These are phyloP conservation scores for Theileria annulata DNA, from an alignment of 169 alveolate species.

Conservation along the genomic window DNA sequence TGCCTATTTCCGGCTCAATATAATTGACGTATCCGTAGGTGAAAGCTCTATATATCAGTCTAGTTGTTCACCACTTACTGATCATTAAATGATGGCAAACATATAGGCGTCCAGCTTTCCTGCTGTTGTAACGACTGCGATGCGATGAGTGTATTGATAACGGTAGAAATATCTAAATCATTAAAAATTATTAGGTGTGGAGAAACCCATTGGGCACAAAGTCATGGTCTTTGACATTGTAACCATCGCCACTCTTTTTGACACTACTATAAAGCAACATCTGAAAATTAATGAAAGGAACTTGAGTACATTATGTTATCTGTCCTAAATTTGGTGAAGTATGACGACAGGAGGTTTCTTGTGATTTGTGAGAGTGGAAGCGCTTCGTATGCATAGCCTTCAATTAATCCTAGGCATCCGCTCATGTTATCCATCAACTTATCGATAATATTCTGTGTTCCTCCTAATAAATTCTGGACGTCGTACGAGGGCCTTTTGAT, in stretches of 20 bases:
- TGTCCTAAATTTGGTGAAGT: conserved; percentile 38
- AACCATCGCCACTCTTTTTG: conserved; percentile 54
- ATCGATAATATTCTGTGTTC: conserved; percentile 53
- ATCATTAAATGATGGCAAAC: conserved; percentile 80
- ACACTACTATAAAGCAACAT: conserved; percentile 57
- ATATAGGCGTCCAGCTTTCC: conserved; percentile 89
- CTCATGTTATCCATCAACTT: conserved; percentile 51
- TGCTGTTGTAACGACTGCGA: conserved; percentile 82
- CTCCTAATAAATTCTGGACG: conserved; percentile 64
- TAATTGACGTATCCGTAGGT: conserved; percentile 60
- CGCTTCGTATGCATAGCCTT: conserved; percentile 55
- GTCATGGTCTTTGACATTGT: conserved; percentile 44
- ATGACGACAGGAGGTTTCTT: conserved; percentile 25
- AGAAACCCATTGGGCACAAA: conserved; percentile 56
- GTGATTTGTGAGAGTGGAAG: conserved; percentile 63
- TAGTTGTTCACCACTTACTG: conserved; percentile 34
- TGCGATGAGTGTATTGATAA: conserved; percentile 82
- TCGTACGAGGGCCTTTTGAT: conserved; percentile 67
- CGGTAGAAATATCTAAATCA: conserved; percentile 79
- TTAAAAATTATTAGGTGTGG: not conserved
- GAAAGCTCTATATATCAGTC: conserved; percentile 50
- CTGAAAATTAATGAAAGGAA: conserved; percentile 13
- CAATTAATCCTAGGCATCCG: conserved; percentile 52
- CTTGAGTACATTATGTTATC: conserved; percentile 47
- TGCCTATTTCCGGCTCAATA: conserved; percentile 55